A percentile compares a stretch with the other conserved stretches of the same genome.
Evolutionary conservation across 257 asterid species (phyloP).

Genomic region (Solanum virginianum): DNA sequence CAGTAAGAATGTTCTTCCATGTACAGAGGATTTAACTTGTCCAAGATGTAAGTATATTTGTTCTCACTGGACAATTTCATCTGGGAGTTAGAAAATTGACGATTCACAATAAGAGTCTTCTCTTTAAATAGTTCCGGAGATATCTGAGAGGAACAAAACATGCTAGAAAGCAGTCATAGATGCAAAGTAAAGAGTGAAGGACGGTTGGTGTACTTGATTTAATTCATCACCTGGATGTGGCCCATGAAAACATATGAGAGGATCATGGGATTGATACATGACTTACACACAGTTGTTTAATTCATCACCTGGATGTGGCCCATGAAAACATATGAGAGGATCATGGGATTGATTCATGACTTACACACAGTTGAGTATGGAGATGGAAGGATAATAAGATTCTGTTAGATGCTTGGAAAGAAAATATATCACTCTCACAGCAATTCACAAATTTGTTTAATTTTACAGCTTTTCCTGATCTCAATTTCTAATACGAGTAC

Average conservation of each 20-base stretch:
- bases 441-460: not conserved
- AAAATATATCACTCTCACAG: not conserved
- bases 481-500: not conserved
- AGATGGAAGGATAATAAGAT: not conserved
- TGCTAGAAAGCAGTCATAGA: not conserved
- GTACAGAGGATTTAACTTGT: constrained; percentile 21
- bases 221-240: not conserved
- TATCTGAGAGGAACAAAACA: not conserved
- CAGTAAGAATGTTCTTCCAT: constrained; percentile 31
- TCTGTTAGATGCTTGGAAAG: not conserved
- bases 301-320: not conserved
- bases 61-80: not conserved
- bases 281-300: too few relatives aligned
- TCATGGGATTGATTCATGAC: not conserved
- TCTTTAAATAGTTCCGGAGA: not conserved
- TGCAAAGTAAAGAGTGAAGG: not conserved
- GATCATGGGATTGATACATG: not conserved
- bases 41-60: constrained; percentile 22
- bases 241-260: not conserved
- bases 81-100: not conserved
- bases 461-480: not conserved
- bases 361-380: not conserved
- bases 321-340: not conserved
- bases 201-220: not conserved
- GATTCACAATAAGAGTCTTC: not conserved